These are phyloP conservation scores for Dioscorea zingiberensis DNA, from an alignment of 106 monocot genomes.

Conservation along the genomic window DNA sequence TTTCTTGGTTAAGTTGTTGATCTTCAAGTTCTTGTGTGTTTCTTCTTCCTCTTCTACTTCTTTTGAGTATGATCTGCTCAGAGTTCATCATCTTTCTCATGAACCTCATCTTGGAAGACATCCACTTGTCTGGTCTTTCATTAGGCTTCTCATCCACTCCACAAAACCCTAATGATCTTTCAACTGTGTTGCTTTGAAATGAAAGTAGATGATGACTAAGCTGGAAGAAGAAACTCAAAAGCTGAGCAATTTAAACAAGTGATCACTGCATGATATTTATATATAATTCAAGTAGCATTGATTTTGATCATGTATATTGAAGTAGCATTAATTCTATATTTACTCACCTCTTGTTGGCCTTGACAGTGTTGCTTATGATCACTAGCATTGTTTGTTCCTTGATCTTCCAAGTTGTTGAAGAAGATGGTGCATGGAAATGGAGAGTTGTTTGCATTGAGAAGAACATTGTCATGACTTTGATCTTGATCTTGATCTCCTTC, in stretches of 20 bases:
- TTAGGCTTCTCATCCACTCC: too few relatives aligned
- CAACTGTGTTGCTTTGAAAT: background rate
- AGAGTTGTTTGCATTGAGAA: background rate
- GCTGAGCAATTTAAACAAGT: too few relatives aligned
- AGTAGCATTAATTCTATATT: background rate
- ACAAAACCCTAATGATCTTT: too few relatives aligned
- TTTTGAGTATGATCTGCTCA: background rate
- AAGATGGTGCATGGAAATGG: background rate
- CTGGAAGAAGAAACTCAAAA: background rate
- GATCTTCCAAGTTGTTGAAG: background rate
- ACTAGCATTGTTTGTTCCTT: background rate
- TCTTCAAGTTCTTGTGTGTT: background rate
- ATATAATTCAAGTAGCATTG: too few relatives aligned
- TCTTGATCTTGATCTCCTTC: slow-evolving; percentile 4
- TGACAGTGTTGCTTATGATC: background rate
- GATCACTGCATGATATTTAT: too few relatives aligned
- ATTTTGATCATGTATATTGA: too few relatives aligned
- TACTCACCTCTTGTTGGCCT: slow-evolving; percentile 2
- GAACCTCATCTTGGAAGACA: slow-evolving; percentile 17
- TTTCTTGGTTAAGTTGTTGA: slow-evolving; percentile 2
- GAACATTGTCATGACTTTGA: slow-evolving; percentile 1
- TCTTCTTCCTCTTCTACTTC: background rate
- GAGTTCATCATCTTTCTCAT: slow-evolving; percentile 13
- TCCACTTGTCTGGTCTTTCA: slow-evolving; percentile 8
- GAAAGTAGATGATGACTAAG: background rate